phyloP scores from a whole-genome alignment of 768 basidiomycete species.

The Russula abietina region DNA sequence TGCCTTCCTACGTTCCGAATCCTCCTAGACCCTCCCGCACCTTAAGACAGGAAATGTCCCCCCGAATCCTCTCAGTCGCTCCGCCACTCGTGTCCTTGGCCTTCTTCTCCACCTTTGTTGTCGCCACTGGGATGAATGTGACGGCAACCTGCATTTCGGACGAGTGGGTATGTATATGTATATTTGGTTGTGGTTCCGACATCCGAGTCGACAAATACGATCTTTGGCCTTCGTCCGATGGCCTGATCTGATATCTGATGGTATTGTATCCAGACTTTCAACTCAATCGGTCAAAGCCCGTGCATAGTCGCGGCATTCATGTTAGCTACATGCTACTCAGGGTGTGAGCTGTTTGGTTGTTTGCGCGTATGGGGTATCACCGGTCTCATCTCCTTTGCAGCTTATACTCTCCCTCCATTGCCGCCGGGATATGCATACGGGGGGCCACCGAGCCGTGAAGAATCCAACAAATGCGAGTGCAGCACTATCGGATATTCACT shows the following conservation, averaged over 20 bases:
- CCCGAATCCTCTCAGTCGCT: too few relatives aligned
- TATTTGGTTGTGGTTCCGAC: too few relatives aligned
- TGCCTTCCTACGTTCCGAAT: too few relatives aligned
- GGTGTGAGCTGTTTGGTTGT: neutral
- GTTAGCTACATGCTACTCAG: neutral
- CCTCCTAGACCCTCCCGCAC: too few relatives aligned
- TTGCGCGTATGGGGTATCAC: neutral
- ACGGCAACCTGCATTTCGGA: neutral
- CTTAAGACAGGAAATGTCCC: too few relatives aligned
- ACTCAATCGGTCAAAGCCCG: neutral
- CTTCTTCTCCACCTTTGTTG: too few relatives aligned
- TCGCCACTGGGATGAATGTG: too few relatives aligned
- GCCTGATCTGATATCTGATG: too few relatives aligned
- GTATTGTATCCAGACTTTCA: neutral
- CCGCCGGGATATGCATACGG: neutral
- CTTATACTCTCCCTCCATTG: neutral
- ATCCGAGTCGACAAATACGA: too few relatives aligned
- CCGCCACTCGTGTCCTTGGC: too few relatives aligned
- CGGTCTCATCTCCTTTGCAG: neutral
- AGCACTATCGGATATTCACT: slow-evolving; percentile 4
- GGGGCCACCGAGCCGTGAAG: too few relatives aligned
- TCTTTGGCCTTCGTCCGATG: neutral
- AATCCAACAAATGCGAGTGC: neutral
- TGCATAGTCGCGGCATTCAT: neutral
- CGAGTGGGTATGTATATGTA: neutral